Conservation (phyloP, 164 flowering plant species). For the Hamamelis virginiana region DNA sequence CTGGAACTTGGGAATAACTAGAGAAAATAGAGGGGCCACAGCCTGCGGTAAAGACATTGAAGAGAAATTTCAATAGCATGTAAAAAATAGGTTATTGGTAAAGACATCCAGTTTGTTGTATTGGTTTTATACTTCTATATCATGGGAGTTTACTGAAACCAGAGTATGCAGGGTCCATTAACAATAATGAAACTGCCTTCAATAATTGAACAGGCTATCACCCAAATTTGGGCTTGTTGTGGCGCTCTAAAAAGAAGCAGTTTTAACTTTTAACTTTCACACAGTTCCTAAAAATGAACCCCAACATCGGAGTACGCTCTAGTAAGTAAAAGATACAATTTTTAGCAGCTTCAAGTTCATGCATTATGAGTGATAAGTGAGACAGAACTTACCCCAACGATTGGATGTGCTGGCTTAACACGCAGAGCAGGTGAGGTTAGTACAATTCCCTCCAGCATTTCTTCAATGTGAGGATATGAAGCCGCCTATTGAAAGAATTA, state of each 20-base stretch:
- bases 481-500: constrained; percentile 59
- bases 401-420: constrained; percentile 95
- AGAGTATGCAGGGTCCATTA: no score
- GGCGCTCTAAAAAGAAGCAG: not conserved
- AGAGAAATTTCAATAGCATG: not conserved
- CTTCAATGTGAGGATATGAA: constrained; percentile 59
- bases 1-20: constrained; percentile 78
- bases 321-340: no score
- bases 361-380: no score
- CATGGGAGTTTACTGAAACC: no score
- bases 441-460: constrained; percentile 81
- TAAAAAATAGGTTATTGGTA: not conserved
- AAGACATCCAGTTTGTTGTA: not conserved
- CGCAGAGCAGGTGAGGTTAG: constrained; percentile 96
- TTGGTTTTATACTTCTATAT: no score
- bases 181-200: no score
- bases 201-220: no score
- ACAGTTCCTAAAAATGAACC: not conserved
- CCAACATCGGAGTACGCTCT: not conserved
- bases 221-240: not conserved
- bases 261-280: not conserved
- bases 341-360: no score
- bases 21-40: constrained; percentile 83
- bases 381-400: constrained; percentile 72
- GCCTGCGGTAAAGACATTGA: constrained; percentile 48